Base-by-base conservation (phyloP, 345 rosid species). In the Camelina sativa region DNA sequence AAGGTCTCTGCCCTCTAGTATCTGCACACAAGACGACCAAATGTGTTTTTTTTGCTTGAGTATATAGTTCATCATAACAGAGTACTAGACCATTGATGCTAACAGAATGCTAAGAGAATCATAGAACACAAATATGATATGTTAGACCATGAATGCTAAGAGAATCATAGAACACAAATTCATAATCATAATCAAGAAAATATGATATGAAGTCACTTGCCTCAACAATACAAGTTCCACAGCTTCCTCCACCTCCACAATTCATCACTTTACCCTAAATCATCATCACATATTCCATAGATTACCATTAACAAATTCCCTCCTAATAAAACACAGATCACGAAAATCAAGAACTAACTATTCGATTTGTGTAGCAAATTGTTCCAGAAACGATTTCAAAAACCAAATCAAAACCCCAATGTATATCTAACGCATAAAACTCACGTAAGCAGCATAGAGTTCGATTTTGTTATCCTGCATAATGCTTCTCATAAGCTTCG, bases 151-250 rank as follows among this genome's bases (percentile, higher is more conserved):
- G 30, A 28, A 28, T 28, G 5, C 30, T 4, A 28, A 28, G 5
- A 4, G 5, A 4, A 28, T 4, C 30, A 28, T 4, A 28, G 30
- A 25, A 22, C 17, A 37, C 12, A 22, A 17, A 57, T 8, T 11
- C 8, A 57, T 6, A 16, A 50, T 47, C 16, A 52, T 28, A 60
- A 56, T 11, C 47, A 0, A 51, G 20, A 40, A 48, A 40, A 47
- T 1, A 41, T 28, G 11, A 32, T 40, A 40, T 12, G 50, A 58
- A 58, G 55, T 46, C 12, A 43, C 54, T 66, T 80, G 90, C 97
- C 92, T 93, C 96, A 3, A 89, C 97, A 76, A 91, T 88, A 82
- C 98, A 91, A 76, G 96, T 91, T 72, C 98, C 97, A 69, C 98
- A 93, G 76, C 92, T 91, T 64, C 97, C 97, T 50, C 88, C 91